Evolutionary conservation across 2,329 filamentous ascomycete genomes (phyloP).

Genomic region (Calycina marina): DNA sequence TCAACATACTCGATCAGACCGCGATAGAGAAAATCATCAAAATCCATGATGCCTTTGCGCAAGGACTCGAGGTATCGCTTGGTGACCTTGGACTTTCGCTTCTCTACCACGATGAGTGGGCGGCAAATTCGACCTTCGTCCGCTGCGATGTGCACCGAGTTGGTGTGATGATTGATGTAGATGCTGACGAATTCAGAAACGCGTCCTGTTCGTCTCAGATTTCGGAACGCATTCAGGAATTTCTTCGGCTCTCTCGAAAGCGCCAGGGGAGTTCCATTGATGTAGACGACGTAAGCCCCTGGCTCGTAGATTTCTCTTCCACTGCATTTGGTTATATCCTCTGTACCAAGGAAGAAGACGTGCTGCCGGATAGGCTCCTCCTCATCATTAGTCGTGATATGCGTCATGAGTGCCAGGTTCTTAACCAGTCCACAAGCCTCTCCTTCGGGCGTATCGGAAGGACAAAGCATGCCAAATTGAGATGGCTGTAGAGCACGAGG

Average conservation of each 20-base stretch:
- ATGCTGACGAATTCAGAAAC: constrained; percentile 96
- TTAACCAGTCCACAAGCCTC: constrained; percentile 97
- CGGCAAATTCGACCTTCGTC: constrained; percentile 95
- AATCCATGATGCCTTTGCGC: constrained; percentile 70
- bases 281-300: constrained; percentile 78
- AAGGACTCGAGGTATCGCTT: constrained; percentile 65
- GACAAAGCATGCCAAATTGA: constrained; percentile 96
- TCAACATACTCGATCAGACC: constrained; percentile 94
- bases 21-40: constrained; percentile 83
- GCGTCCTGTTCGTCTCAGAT: constrained; percentile 74
- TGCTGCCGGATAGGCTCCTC: constrained; percentile 80
- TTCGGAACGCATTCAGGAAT: constrained; percentile 75
- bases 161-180: constrained; percentile 86
- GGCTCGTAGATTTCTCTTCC: constrained; percentile 77
- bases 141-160: constrained; percentile 85
- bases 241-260: constrained; percentile 73
- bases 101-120: constrained; percentile 89
- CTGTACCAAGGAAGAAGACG: constrained; percentile 74
- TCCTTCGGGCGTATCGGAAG: constrained; percentile 94
- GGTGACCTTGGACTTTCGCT: constrained; percentile 68
- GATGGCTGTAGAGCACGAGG: constrained; percentile 92
- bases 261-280: constrained; percentile 90
- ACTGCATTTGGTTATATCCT: constrained; percentile 64
- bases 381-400: constrained; percentile 93
- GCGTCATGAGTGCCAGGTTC: constrained; percentile 96